Conservation (phyloP, 441 rosid genomes). For the Gossypium schwendimanii region DNA sequence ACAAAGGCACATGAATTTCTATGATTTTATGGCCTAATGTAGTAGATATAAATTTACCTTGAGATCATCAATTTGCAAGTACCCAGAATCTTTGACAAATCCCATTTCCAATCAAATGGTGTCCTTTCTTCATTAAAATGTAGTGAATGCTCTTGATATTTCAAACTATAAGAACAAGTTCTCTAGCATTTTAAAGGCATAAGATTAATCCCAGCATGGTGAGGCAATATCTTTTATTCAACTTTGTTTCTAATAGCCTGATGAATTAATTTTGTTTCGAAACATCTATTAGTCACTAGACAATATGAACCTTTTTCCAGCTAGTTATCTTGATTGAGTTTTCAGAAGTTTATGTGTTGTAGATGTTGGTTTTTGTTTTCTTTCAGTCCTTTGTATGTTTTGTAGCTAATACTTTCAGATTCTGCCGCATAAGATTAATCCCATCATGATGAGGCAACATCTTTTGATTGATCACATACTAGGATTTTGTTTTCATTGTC, state of each 20-base stretch:
- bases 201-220: neutral
- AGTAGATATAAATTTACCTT: neutral
- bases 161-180: neutral
- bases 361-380: neutral
- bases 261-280: slow-evolving; percentile 2
- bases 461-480: neutral
- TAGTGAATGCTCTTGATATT: slow-evolving; percentile 6
- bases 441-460: slow-evolving; percentile 1
- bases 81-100: neutral
- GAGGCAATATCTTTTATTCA: neutral
- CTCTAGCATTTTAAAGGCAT: neutral
- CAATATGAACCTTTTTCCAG: slow-evolving; percentile 4
- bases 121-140: neutral
- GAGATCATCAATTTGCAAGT: neutral
- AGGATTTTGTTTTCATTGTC: neutral
- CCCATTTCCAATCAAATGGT: neutral
- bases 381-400: neutral
- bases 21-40: neutral
- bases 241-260: neutral
- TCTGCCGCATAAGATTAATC: neutral
- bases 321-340: slow-evolving; percentile 4
- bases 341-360: slow-evolving; percentile 1
- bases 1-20: neutral
- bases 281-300: neutral
- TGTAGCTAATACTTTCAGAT: neutral